Conservation (phyloP, 2,329 filamentous ascomycete species). For the Aspergillus novoparasiticus region DNA sequence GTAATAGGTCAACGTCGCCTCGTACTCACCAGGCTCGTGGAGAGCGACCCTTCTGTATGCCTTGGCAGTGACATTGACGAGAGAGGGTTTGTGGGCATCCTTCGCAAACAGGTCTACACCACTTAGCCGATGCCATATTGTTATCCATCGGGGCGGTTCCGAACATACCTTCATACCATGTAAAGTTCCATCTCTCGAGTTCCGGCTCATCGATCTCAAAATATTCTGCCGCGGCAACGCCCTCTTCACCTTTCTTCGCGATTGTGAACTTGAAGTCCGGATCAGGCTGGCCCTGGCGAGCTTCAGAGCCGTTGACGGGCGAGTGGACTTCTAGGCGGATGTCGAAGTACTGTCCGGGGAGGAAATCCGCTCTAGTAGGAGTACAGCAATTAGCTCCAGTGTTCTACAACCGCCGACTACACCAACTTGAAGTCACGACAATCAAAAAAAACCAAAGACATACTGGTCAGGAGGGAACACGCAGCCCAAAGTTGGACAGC, state of each 20-base stretch:
- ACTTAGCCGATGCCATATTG: slow-evolving; percentile 10
- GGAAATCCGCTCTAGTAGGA: slow-evolving; percentile 68
- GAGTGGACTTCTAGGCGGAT: slow-evolving; percentile 81
- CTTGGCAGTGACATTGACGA: slow-evolving; percentile 81
- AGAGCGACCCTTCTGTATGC: slow-evolving; percentile 75
- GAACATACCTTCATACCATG: slow-evolving; percentile 71
- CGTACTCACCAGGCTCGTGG: slow-evolving; percentile 78
- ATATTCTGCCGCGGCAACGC: slow-evolving; percentile 63
- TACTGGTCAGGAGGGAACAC: slow-evolving; percentile 62
- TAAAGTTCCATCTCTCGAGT: slow-evolving; percentile 79
- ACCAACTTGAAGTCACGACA: background rate
- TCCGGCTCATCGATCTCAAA: slow-evolving; percentile 71
- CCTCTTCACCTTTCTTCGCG: slow-evolving; percentile 60
- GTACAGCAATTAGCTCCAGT: background rate
- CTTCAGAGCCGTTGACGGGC: slow-evolving; percentile 78
- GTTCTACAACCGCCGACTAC: background rate
- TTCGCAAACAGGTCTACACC: slow-evolving; percentile 68
- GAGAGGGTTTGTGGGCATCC: slow-evolving; percentile 67
- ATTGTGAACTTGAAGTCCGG: slow-evolving; percentile 77
- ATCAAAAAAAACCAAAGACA: slow-evolving; percentile 19
- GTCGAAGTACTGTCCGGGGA: slow-evolving; percentile 82
- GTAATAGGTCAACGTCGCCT: slow-evolving; percentile 75
- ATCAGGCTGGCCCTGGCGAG: slow-evolving; percentile 67
- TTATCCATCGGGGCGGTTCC: background rate
- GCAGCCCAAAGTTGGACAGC: slow-evolving; percentile 59